These are phyloP conservation scores for Penicillium simplicissimum DNA, from an alignment of 495 filamentous ascomycete species.

Conservation along the genomic window DNA sequence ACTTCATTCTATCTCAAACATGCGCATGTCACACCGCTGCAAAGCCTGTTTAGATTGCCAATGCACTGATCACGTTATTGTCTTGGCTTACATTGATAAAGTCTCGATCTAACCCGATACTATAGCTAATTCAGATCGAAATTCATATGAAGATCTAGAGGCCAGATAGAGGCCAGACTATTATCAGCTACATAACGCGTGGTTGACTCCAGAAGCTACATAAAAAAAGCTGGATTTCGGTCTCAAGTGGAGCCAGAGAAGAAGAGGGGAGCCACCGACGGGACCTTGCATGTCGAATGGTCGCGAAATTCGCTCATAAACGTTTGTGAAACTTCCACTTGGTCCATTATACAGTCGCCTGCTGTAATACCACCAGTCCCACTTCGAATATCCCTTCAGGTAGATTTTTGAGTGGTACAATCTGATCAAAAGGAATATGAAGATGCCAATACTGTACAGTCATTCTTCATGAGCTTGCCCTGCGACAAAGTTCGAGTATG, in stretches of 20 bases:
- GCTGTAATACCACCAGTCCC: not conserved
- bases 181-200: not conserved
- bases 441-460: not conserved
- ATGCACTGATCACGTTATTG: not conserved
- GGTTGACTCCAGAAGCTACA: not conserved
- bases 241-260: not conserved
- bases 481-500: not conserved
- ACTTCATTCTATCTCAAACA: conserved; percentile 15
- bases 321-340: not conserved
- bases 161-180: not conserved
- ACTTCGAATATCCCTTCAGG: not conserved
- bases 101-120: not conserved
- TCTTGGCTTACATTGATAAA: not conserved
- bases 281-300: not conserved
- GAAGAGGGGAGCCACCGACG: not conserved
- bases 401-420: no score
- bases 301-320: not conserved
- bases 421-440: not conserved
- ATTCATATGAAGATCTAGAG: not conserved
- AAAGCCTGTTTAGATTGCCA: not conserved
- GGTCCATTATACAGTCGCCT: not conserved
- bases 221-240: not conserved
- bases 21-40: conserved; percentile 12
- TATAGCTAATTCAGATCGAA: not conserved
- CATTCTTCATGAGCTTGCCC: not conserved